A percentile compares a stretch with the other conserved stretches of the same genome.
Evolutionary conservation across 176 grass and related monocot species (phyloP).

Genomic region (Chloris gayana): DNA sequence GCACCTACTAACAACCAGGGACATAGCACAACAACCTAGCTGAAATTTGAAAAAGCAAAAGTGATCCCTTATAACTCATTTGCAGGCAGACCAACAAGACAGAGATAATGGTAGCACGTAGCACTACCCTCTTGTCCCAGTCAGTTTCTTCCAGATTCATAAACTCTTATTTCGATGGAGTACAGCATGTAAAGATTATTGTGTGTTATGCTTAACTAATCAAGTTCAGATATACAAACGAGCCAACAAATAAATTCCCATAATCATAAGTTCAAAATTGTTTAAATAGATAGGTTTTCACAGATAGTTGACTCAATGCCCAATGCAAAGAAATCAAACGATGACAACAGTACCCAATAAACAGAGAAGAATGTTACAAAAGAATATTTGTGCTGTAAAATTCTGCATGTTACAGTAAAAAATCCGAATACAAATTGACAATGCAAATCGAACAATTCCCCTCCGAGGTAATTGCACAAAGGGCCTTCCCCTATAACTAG

Average conservation of each 20-base stretch:
- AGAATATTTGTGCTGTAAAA: no score
- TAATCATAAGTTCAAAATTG: neutral
- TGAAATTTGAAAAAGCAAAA: neutral
- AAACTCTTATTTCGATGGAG: neutral
- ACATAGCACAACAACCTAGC: neutral
- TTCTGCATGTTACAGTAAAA: neutral
- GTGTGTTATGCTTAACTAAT: conserved; percentile 5
- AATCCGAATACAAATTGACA: neutral
- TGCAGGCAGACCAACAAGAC: neutral
- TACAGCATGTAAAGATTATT: conserved; percentile 1
- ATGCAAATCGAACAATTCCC: no score
- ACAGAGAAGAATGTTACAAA: neutral
- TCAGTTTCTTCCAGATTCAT: neutral
- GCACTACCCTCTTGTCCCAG: neutral
- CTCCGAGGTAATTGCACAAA: neutral
- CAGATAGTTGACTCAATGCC: neutral
- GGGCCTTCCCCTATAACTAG: no score
- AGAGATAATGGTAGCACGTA: neutral
- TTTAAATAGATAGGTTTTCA: neutral
- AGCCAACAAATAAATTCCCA: neutral
- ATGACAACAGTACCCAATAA: neutral
- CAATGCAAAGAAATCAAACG: neutral
- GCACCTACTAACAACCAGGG: neutral
- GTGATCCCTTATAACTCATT: neutral
- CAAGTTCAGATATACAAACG: neutral